Evolutionary conservation across 495 filamentous ascomycete species (phyloP).

Genomic region (Evansstolkia leycettana): DNA sequence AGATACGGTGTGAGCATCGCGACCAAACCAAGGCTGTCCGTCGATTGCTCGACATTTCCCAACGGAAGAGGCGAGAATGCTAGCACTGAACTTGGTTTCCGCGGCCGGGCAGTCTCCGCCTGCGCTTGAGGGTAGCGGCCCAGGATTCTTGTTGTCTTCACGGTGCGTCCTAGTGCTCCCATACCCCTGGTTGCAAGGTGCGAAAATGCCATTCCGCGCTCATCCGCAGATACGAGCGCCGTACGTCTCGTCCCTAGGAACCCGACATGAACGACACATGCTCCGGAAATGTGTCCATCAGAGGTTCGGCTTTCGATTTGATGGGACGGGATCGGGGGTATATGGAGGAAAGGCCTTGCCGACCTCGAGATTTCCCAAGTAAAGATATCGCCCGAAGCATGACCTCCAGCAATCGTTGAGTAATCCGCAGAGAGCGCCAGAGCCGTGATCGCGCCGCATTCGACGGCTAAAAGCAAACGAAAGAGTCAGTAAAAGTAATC

Average conservation of each 20-base stretch:
- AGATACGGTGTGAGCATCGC: slow-evolving; percentile 95
- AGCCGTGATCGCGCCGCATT: slow-evolving; percentile 78
- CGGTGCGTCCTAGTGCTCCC: slow-evolving; percentile 69
- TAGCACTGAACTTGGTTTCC: slow-evolving; percentile 91
- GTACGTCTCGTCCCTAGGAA: slow-evolving; percentile 95
- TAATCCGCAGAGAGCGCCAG: slow-evolving; percentile 90
- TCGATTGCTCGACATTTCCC: slow-evolving; percentile 79
- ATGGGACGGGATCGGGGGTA: slow-evolving; percentile 58
- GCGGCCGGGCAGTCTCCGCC: slow-evolving; percentile 43
- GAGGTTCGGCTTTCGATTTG: slow-evolving; percentile 49
- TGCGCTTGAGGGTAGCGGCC: slow-evolving; percentile 70
- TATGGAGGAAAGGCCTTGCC: slow-evolving; percentile 76
- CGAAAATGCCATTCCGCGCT: slow-evolving; percentile 93
- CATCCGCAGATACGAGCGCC: slow-evolving; percentile 94
- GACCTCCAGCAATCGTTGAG: slow-evolving; percentile 78
- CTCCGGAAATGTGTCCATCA: slow-evolving; percentile 74
- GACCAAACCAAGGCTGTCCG: slow-evolving; percentile 81
- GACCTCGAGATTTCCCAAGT: slow-evolving; percentile 85
- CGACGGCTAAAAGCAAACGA: slow-evolving; percentile 53
- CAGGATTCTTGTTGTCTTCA: slow-evolving; percentile 82
- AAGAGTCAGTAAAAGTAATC: neutral
- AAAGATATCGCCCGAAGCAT: slow-evolving; percentile 85
- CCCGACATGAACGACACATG: slow-evolving; percentile 73
- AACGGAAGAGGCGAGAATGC: slow-evolving; percentile 84
- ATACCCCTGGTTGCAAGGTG: slow-evolving; percentile 88